Evolutionary conservation across 345 rosid species (phyloP), one percentile per base, ranked within the genome.

Genomic region (Balakata baccata): DNA sequence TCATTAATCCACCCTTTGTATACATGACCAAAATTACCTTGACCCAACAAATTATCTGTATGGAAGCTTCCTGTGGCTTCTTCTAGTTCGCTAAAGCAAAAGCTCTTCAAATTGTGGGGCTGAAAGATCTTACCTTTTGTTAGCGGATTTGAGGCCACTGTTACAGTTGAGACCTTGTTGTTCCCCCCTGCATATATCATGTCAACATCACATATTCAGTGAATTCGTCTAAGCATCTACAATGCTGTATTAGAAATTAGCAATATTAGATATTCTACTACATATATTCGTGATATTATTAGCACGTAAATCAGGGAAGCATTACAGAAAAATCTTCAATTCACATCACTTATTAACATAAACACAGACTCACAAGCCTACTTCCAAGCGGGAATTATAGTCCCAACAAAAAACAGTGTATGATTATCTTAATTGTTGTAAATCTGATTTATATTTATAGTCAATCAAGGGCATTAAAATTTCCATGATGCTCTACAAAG

Each of bases 1-100:
- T 77, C 75, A 56, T 77, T 61, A 37, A 77, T 59, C 79, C 79
- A 77, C 45, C 79, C 79, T 58, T 70, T 77, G 70, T 41, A 77
- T 43, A 77, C 75, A 8, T 37, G 71, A 1, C 79, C 80, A 65
- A 77, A 64, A 20, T 64, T 66, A 57, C 75, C 80, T 70, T 70
- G 58, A 43, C 70, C 79, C 11, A 76, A 8, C 17, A 70, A 37
- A 70, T 37, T 52, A 57, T 70, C 75, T 4, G 43, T 66, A 22
- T 70, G 41, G 51, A 77, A 77, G 39, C 70, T 57, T 29, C 66
- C 64, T 0, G 75, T 77, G 39, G 80, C 80, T 23, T 45, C 43
- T 50, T 77, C 70, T 20, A 77, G 71, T 11, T 77, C 80, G 11
- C 18, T 38, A 17, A 64, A 71, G 66, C 20, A 20, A 66, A 77